phyloP scores from a whole-genome alignment of 192 early-diverging fungal species.

The Kickxella alabastrina region DNA sequence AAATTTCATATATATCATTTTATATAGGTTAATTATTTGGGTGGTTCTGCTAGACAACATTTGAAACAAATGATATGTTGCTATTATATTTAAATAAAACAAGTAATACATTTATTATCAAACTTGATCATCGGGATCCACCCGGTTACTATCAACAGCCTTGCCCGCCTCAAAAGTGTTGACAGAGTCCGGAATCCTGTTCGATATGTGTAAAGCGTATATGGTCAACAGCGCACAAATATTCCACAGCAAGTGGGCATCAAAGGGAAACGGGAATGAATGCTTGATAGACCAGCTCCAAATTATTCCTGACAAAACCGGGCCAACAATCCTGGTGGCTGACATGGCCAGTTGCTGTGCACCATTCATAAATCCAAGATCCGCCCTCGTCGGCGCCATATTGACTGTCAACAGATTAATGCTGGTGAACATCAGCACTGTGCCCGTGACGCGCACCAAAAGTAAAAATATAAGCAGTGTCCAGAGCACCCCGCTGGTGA shows the following conservation, averaged over 20 bases:
- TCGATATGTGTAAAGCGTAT: slow-evolving; percentile 5
- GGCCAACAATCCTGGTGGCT: slow-evolving; percentile 16
- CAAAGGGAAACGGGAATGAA: slow-evolving; percentile 31
- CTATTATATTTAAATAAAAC: too few species aligned
- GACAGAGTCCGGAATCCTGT: slow-evolving; percentile 23
- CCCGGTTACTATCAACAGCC: not conserved
- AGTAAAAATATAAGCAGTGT: slow-evolving; percentile 13
- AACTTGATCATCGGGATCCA: not conserved
- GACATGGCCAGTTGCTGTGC: slow-evolving; percentile 33
- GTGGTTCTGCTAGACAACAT: too few species aligned
- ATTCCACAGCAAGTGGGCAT: slow-evolving; percentile 36
- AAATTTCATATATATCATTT: too few species aligned
- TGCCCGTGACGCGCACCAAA: slow-evolving; percentile 15
- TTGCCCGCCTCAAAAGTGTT: slow-evolving; percentile 29
- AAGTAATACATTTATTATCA: too few species aligned
- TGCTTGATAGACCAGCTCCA: slow-evolving; percentile 45
- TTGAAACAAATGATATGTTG: too few species aligned
- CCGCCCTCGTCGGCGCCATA: slow-evolving; percentile 25
- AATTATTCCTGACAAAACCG: slow-evolving; percentile 21
- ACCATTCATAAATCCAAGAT: slow-evolving; percentile 36
- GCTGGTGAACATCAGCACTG: slow-evolving; percentile 30
- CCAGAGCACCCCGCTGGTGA: slow-evolving; percentile 17
- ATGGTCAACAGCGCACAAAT: slow-evolving; percentile 9
- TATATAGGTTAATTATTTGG: too few species aligned
- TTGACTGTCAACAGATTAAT: slow-evolving; percentile 35